phyloP scores from a whole-genome alignment of 176 grass and related monocot species.

The Rhynchospora pubera region DNA sequence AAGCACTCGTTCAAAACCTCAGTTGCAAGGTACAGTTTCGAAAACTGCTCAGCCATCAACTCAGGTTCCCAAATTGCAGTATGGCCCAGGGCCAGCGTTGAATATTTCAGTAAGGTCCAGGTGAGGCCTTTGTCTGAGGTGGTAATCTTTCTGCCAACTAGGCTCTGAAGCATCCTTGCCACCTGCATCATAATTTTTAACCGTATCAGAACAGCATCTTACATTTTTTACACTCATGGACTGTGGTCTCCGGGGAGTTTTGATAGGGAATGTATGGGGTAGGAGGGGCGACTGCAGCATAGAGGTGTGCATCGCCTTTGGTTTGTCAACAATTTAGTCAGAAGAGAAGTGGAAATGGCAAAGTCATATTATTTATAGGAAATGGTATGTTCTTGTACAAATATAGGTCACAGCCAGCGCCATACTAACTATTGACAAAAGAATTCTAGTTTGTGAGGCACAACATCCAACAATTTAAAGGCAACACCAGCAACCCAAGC shows the following conservation, averaged over 20 bases:
- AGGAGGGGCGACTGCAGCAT: not conserved
- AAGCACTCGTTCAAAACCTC: slow-evolving; percentile 80
- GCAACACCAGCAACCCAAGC: not conserved
- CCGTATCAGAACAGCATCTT: slow-evolving; percentile 10
- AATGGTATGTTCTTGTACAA: not conserved
- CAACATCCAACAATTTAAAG: not conserved
- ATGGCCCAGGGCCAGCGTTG: slow-evolving; percentile 15
- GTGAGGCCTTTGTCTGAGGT: slow-evolving; percentile 37
- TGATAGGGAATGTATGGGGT: no score
- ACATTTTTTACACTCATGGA: not conserved
- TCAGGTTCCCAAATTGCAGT: slow-evolving; percentile 22
- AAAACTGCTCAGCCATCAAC: slow-evolving; percentile 46
- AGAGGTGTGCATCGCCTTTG: not conserved
- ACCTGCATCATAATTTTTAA: slow-evolving; percentile 31
- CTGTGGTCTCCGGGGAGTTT: not conserved
- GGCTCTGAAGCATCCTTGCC: slow-evolving; percentile 34
- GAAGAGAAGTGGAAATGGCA: not conserved
- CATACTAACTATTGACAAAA: not conserved
- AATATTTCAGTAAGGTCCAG: slow-evolving; percentile 56
- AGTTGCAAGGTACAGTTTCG: slow-evolving; percentile 49
- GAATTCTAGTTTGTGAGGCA: not conserved
- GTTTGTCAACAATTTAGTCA: not conserved
- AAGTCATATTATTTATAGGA: not conserved
- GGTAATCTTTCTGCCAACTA: slow-evolving; percentile 40
- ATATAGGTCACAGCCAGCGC: not conserved